phyloP scores from a whole-genome alignment of 352 stramenopile genomes.

The Aphanomyces astaci region DNA sequence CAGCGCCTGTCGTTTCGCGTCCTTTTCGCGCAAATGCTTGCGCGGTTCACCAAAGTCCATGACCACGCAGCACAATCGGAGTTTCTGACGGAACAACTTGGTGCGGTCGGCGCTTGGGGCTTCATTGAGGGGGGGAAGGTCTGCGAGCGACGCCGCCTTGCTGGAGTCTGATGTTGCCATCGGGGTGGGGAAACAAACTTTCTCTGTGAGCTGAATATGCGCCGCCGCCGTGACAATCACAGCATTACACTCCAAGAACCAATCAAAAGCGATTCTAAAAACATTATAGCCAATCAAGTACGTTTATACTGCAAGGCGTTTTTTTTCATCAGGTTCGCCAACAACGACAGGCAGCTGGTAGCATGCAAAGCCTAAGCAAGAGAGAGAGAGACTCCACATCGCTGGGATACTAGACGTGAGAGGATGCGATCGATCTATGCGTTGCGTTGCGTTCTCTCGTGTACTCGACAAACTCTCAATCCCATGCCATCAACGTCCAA shows the following conservation, averaged over 20 bases:
- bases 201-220: neutral
- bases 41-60: slow-evolving; percentile 54
- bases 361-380: too few relatives aligned
- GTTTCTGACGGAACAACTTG: slow-evolving; percentile 57
- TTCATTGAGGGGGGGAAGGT: slow-evolving; percentile 49
- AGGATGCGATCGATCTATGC: too few relatives aligned
- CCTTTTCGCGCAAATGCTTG: slow-evolving; percentile 56
- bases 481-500: neutral
- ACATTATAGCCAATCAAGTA: neutral
- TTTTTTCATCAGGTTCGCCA: too few relatives aligned
- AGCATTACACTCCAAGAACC: neutral
- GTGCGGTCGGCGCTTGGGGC: slow-evolving; percentile 45
- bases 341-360: too few relatives aligned
- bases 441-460: too few relatives aligned
- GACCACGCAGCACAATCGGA: slow-evolving; percentile 49
- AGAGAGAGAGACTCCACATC: too few relatives aligned
- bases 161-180: neutral
- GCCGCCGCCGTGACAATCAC: neutral
- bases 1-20: slow-evolving; percentile 92
- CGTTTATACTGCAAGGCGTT: neutral
- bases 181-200: too few relatives aligned
- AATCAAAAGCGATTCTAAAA: neutral
- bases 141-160: slow-evolving; percentile 33
- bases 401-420: too few relatives aligned
- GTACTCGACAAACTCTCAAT: neutral